Evolutionary conservation across 768 basidiomycete species (phyloP).

Genomic region (Calocybe gangraenosa): DNA sequence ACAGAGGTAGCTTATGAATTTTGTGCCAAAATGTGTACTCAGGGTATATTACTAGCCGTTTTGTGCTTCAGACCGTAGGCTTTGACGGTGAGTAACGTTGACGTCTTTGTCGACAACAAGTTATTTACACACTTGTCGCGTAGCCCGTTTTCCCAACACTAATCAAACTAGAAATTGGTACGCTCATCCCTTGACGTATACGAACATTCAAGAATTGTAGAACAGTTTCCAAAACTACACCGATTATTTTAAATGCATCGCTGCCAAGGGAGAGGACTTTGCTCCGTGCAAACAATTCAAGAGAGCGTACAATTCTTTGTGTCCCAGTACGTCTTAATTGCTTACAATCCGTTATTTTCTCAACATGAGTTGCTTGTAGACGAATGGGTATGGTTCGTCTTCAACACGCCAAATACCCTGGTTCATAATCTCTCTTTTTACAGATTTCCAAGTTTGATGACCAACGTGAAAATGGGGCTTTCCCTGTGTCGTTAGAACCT

Average conservation of each 20-base stretch:
- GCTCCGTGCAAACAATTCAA: slow-evolving; percentile 99
- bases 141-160: slow-evolving; percentile 85
- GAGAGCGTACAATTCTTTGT: slow-evolving; percentile 91
- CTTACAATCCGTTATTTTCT: too few relatives aligned
- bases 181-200: not conserved
- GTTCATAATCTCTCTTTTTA: not conserved
- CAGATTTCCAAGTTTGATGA: slow-evolving; percentile 91
- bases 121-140: slow-evolving; percentile 10
- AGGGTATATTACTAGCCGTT: slow-evolving; percentile 53
- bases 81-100: slow-evolving; percentile 69
- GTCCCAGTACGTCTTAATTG: slow-evolving; percentile 75
- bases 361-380: slow-evolving; percentile 53
- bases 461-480: slow-evolving; percentile 88
- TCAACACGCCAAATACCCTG: not conserved
- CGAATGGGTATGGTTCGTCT: slow-evolving; percentile 70
- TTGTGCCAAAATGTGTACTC: slow-evolving; percentile 7
- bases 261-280: slow-evolving; percentile 97
- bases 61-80: slow-evolving; percentile 88
- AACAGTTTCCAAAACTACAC: slow-evolving; percentile 91
- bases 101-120: slow-evolving; percentile 1
- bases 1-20: slow-evolving; percentile 14
- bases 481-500: slow-evolving; percentile 85
- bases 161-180: slow-evolving; percentile 97
- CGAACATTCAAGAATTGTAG: not conserved
- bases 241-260: slow-evolving; percentile 97